These are phyloP conservation scores for Bipolaris sorokiniana DNA, from an alignment of 2,329 filamentous ascomycete species.

Conservation along the genomic window DNA sequence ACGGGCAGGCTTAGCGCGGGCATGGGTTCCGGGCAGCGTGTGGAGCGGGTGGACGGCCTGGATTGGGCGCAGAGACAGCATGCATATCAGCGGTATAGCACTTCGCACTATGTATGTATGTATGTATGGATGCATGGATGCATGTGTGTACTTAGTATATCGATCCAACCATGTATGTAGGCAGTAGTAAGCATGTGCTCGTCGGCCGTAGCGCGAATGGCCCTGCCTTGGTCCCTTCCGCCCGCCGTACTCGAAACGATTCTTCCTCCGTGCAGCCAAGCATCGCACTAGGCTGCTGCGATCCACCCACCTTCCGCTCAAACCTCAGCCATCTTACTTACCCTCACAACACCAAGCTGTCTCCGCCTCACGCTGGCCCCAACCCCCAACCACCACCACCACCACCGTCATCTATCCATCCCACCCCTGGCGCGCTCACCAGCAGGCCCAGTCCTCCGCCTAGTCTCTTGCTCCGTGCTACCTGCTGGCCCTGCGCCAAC, in stretches of 20 bases:
- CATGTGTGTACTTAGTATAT: not conserved
- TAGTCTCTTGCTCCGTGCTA: not conserved
- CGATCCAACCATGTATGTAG: not conserved
- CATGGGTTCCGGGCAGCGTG: constrained; percentile 5
- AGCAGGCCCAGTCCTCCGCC: constrained; percentile 25
- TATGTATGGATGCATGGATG: not conserved
- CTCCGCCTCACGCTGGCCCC: constrained; percentile 12
- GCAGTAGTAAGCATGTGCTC: no score
- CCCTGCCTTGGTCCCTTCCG: constrained; percentile 5
- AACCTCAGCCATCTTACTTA: constrained; percentile 20
- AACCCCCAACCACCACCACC: constrained; percentile 11
- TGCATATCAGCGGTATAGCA: not conserved
- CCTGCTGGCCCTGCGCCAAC: constrained; percentile 25
- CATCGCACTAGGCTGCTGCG: constrained; percentile 13
- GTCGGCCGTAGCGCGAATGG: not conserved
- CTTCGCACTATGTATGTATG: not conserved
- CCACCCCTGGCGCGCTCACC: constrained; percentile 31
- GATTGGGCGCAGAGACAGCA: constrained; percentile 7
- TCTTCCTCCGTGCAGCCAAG: constrained; percentile 21
- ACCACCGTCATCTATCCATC: constrained; percentile 27
- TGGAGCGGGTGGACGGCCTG: constrained; percentile 6
- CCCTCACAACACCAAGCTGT: constrained; percentile 17
- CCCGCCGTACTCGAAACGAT: constrained; percentile 14
- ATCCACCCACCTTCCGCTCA: constrained; percentile 28
- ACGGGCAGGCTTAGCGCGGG: constrained; percentile 16